phyloP scores from a whole-genome alignment of 2,329 filamentous ascomycete genomes.

The Malbranchea cinnamomea region DNA sequence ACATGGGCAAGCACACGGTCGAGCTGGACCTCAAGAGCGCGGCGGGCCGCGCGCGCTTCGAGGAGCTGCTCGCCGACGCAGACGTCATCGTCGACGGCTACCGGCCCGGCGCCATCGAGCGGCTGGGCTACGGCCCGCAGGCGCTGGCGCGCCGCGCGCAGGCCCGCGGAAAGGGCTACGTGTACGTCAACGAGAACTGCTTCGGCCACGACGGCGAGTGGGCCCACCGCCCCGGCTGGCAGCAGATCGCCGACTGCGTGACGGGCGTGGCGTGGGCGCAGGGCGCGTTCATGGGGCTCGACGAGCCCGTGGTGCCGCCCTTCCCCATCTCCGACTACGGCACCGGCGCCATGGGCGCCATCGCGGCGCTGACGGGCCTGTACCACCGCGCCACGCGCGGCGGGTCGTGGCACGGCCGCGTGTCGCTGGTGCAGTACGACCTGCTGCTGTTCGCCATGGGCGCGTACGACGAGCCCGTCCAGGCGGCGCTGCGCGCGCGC shows the following conservation, averaged over 20 bases:
- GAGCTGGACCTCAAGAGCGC: slow-evolving; percentile 47
- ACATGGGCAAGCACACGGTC: slow-evolving; percentile 53
- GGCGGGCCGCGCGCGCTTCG: slow-evolving; percentile 40
- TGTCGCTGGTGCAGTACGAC: slow-evolving; percentile 53
- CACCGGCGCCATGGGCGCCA: slow-evolving; percentile 56
- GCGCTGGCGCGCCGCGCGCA: slow-evolving; percentile 38
- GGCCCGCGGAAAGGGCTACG: slow-evolving; percentile 44
- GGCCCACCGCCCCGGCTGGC: slow-evolving; percentile 52
- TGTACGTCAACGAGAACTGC: slow-evolving; percentile 58
- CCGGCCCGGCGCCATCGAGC: slow-evolving; percentile 48
- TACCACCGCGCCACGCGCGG: slow-evolving; percentile 47
- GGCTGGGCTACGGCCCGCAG: slow-evolving; percentile 47
- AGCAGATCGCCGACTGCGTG: slow-evolving; percentile 55
- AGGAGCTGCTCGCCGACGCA: slow-evolving; percentile 43
- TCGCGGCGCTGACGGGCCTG: slow-evolving; percentile 49
- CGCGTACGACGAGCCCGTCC: slow-evolving; percentile 38
- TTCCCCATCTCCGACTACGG: slow-evolving; percentile 49
- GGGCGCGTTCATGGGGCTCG: slow-evolving; percentile 26
- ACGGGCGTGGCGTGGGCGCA: slow-evolving; percentile 29
- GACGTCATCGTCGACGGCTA: slow-evolving; percentile 58
- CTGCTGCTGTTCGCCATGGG: slow-evolving; percentile 49
- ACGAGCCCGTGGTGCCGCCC: slow-evolving; percentile 26
- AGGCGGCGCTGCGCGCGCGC: slow-evolving; percentile 35
- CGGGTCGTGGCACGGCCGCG: slow-evolving; percentile 51
- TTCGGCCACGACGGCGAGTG: slow-evolving; percentile 53